Conservation (phyloP, 2,329 filamentous ascomycete species). For the Colletotrichum liriopes region DNA sequence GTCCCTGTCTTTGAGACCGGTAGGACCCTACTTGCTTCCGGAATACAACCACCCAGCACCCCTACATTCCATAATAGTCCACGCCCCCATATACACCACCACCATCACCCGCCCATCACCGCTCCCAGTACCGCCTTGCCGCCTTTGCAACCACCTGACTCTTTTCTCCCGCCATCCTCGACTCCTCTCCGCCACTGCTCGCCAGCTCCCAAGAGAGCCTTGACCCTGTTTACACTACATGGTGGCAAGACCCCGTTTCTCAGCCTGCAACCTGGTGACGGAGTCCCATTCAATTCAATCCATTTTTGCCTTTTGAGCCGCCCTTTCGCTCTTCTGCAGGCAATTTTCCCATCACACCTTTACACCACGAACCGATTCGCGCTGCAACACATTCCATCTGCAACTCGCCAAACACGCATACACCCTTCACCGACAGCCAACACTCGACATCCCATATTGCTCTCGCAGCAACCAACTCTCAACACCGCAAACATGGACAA, state of each 20-base stretch:
- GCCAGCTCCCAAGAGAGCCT: slow-evolving; percentile 27
- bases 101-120: slow-evolving; percentile 27
- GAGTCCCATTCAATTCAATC: slow-evolving; percentile 33
- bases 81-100: slow-evolving; percentile 35
- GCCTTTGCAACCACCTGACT: slow-evolving; percentile 39
- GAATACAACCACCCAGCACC: slow-evolving; percentile 40
- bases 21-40: slow-evolving; percentile 43
- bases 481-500: slow-evolving; percentile 43
- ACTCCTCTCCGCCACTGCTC: slow-evolving; percentile 39
- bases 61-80: slow-evolving; percentile 41
- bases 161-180: slow-evolving; percentile 29
- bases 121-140: slow-evolving; percentile 25
- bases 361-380: not conserved
- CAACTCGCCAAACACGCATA: not conserved
- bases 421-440: not conserved
- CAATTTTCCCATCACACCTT: not conserved
- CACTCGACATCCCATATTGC: not conserved
- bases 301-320: slow-evolving; percentile 36
- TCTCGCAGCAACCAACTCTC: not conserved
- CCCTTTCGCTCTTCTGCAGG: slow-evolving; percentile 23
- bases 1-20: slow-evolving; percentile 38
- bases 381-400: not conserved
- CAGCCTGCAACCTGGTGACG: slow-evolving; percentile 39
- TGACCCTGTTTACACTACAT: slow-evolving; percentile 36
- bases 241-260: slow-evolving; percentile 44